Evolutionary conservation across 2,329 filamentous ascomycete genomes (phyloP).

Genomic region (Pseudogymnoascus pannorum): DNA sequence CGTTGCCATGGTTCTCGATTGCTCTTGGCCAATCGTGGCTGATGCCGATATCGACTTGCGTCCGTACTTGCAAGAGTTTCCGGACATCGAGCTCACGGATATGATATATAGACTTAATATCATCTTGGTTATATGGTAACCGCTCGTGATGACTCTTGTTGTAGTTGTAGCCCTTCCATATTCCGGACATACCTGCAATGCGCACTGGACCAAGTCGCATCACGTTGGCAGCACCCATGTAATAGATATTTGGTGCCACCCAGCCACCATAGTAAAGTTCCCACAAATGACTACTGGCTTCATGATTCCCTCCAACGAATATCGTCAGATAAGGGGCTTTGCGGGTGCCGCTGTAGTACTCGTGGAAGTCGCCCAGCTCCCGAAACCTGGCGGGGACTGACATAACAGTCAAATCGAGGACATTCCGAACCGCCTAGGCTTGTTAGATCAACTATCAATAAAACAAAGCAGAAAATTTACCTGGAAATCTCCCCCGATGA

Average conservation of each 20-base stretch:
- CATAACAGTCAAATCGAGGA: constrained; percentile 79
- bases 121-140: constrained; percentile 70
- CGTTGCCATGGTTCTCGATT: constrained; percentile 72
- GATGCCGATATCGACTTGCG: constrained; percentile 82
- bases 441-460: constrained; percentile 13
- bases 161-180: constrained; percentile 91
- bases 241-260: constrained; percentile 96
- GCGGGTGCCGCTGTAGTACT: constrained; percentile 78
- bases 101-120: constrained; percentile 80
- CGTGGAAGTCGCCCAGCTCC: constrained; percentile 81
- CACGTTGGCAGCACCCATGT: constrained; percentile 87
- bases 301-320: constrained; percentile 92
- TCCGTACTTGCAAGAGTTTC: constrained; percentile 76
- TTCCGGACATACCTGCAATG: constrained; percentile 85
- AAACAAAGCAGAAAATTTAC: constrained; percentile 34
- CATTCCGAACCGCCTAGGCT: constrained; percentile 72
- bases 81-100: constrained; percentile 84
- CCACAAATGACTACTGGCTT: constrained; percentile 82
- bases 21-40: constrained; percentile 93
- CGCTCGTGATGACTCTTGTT: constrained; percentile 76
- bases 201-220: constrained; percentile 75
- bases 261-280: constrained; percentile 96
- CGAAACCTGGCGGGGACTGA: constrained; percentile 85
- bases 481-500: constrained; percentile 96
- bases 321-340: constrained; percentile 82